Percentiles rank a stretch among this genome's conserved stretches.
Evolutionary conservation across 164 flowering plant species (phyloP).

Genomic region (Sextonia rubra): DNA sequence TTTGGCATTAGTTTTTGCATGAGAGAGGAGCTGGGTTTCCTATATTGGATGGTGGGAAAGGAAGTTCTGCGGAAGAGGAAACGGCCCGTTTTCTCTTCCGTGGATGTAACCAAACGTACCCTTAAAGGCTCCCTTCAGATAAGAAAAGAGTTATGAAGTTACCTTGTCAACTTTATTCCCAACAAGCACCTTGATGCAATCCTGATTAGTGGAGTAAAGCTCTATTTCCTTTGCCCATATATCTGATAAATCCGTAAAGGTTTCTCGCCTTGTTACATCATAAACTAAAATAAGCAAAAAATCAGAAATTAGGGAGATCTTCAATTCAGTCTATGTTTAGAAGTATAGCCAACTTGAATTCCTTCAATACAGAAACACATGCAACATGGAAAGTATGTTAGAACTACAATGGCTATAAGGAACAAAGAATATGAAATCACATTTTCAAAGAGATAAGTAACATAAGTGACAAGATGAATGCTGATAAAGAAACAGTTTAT

Average conservation of each 20-base stretch:
- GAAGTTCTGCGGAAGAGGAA: too few species aligned
- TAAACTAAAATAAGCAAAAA: constrained; percentile 43
- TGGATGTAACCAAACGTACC: too few species aligned
- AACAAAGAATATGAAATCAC: neutral
- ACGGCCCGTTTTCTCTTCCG: too few species aligned
- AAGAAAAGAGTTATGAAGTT: constrained; percentile 15
- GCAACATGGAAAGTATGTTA: neutral
- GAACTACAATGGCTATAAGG: neutral
- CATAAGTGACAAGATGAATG: neutral
- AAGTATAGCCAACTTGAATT: neutral
- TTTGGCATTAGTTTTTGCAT: too few species aligned
- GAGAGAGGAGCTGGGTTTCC: too few species aligned
- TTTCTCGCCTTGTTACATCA: constrained; percentile 85
- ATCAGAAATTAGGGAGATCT: neutral
- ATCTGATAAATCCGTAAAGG: constrained; percentile 63
- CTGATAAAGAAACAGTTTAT: neutral
- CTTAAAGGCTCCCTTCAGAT: too few species aligned
- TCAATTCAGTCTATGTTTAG: neutral
- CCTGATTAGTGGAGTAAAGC: constrained; percentile 66
- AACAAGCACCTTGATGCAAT: constrained; percentile 74
- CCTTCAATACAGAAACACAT: neutral
- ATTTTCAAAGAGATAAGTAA: neutral
- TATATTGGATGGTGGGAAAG: too few species aligned
- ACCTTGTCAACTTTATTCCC: constrained; percentile 95
- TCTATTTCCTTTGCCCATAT: constrained; percentile 80